Conservation (phyloP, 345 rosid genomes). For the Pistacia atlantica region DNA sequence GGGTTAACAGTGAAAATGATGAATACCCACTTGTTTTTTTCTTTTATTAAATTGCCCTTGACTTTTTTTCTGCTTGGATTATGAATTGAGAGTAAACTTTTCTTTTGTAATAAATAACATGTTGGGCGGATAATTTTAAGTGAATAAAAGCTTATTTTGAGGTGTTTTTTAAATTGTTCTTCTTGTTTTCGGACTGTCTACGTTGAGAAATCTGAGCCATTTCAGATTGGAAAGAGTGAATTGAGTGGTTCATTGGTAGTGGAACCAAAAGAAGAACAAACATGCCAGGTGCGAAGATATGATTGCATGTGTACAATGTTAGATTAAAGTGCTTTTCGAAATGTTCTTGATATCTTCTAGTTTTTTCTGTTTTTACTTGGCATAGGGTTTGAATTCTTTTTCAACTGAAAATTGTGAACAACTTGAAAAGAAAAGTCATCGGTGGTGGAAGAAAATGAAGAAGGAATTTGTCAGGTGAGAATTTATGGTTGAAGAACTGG, state of each 20-base stretch:
- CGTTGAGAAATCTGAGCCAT: too few species aligned
- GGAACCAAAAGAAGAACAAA: too few species aligned
- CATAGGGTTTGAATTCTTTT: not conserved
- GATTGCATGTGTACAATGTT: not conserved
- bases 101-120: too few species aligned
- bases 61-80: too few species aligned
- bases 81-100: not conserved
- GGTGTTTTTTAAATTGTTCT: conserved; percentile 12
- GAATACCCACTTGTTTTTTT: too few species aligned
- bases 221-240: too few species aligned
- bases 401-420: conserved; percentile 20
- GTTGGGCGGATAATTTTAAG: too few species aligned
- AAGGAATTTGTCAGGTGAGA: too few species aligned
- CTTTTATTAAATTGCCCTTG: too few species aligned
- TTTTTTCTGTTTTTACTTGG: too few species aligned
- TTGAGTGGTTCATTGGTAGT: too few species aligned
- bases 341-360: not conserved
- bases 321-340: not conserved
- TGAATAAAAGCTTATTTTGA: not conserved
- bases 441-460: not conserved
- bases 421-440: conserved; percentile 16
- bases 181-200: not conserved
- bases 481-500: not conserved
- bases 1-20: too few species aligned
- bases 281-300: not conserved